Conservation (phyloP, 73 alveolate genomes). For the Paramecium sexaurelia region DNA sequence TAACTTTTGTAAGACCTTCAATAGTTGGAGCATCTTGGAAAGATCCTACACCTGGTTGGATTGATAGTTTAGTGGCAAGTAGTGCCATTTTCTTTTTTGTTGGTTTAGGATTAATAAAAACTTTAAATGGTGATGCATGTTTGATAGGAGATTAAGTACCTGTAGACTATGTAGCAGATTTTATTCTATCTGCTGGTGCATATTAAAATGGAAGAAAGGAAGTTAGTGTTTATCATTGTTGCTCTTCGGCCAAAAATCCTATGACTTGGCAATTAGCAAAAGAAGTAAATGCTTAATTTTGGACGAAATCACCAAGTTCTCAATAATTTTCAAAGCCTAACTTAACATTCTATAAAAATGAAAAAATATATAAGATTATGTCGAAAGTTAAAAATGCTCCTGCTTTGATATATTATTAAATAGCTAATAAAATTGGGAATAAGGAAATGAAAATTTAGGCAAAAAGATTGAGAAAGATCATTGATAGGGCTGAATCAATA, state of each 20-base stretch:
- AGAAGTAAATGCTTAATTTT: slow-evolving; percentile 61
- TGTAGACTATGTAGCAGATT: slow-evolving; percentile 84
- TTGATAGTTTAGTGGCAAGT: slow-evolving; percentile 87
- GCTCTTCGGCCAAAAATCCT: slow-evolving; percentile 82
- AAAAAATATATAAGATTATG: slow-evolving; percentile 39
- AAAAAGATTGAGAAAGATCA: slow-evolving; percentile 69
- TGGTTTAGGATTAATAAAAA: slow-evolving; percentile 85
- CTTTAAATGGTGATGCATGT: slow-evolving; percentile 75
- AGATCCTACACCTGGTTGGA: slow-evolving; percentile 94
- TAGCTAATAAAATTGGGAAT: slow-evolving; percentile 70
- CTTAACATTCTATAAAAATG: slow-evolving; percentile 59
- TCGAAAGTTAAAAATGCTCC: slow-evolving; percentile 72
- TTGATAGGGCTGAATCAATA: slow-evolving; percentile 75
- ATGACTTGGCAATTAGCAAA: slow-evolving; percentile 74
- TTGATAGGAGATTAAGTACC: slow-evolving; percentile 89
- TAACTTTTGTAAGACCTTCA: slow-evolving; percentile 85
- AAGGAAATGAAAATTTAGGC: slow-evolving; percentile 72
- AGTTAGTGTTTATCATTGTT: slow-evolving; percentile 70
- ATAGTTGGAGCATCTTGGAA: slow-evolving; percentile 83
- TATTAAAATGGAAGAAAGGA: slow-evolving; percentile 24
- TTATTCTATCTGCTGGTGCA: slow-evolving; percentile 74
- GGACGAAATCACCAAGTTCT: slow-evolving; percentile 71
- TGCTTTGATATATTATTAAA: slow-evolving; percentile 56
- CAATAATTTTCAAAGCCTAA: slow-evolving; percentile 66
- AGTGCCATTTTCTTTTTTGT: slow-evolving; percentile 81